Evolutionary conservation across 2,329 filamentous ascomycete species (phyloP), one percentile per base, ranked within the genome.

Genomic region (Trichoderma koningiopsis): DNA sequence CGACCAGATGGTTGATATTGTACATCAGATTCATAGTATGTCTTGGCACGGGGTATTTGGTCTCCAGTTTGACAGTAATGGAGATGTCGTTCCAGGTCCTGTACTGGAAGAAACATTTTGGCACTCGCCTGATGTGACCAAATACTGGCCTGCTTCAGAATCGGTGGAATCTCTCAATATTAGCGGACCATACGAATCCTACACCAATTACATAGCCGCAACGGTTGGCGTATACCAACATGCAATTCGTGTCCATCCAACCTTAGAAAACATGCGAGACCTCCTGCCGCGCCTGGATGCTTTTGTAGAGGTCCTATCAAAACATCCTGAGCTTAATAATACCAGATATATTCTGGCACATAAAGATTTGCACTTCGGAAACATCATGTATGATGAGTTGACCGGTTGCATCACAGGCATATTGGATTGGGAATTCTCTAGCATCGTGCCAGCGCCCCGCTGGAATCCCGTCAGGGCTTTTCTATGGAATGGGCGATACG

Each of bases 341-440:
- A 64, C 65, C n/a, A 64, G 55, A 14, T 69, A 72, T 11, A 43
- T 72, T 13, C 74, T 81, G 1, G 77, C 79, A 7, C 81, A 82
- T 70, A 79, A 78, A 68, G 79, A 81, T 70, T 60, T 81, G 55
- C 78, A 81, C 68, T 77, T 81, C 49, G 79, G 75, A 14, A 82
- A 81, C 56, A 4, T 57, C 24, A 72, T 81, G 43, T 75, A 80
- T 66, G 79, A 74, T 69, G 73, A 78, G n/a, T 70, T 69, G 1
- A 43, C 68, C 7, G 71, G 72, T 1, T 61, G 68, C 0, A 76
- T 81, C 55, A 81, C 79, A 0, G 75, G 70, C 1, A 72, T 81
- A 14, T 70, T 79, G 13, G 78, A 79, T 73, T 82, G 78, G 79
- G 81, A 81, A 69, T 82, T 82, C 53, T 72, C 77, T 1, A 74